Base-by-base conservation (phyloP, 768 basidiomycete genomes). In the Pleurotus cornucopiae region DNA sequence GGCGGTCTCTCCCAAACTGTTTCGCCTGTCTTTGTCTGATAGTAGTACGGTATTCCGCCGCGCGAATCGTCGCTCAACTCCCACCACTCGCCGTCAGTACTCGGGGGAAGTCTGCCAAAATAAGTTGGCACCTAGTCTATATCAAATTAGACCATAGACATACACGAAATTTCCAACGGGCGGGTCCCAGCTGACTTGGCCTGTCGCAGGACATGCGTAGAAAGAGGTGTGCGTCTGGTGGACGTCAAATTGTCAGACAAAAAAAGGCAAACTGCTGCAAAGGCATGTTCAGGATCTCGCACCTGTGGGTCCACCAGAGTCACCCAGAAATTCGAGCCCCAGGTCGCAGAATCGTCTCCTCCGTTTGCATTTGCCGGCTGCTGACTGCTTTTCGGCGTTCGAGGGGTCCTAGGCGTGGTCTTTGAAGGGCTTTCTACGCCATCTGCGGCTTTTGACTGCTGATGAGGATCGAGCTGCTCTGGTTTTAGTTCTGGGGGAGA, bases 281-380 rank as follows among this genome's bases (percentile, higher is more conserved):
- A 34, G 9, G 57, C 34, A 37, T 52, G 52, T 47, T 13, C 57
- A 49, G 56, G 44, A 52, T 40, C 59, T 55, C 79, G 61, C 67
- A 90, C 94, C 79, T 90, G 84, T 23, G 94, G 94, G 77, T 97
- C 94, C 47, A 89, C 81, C 52, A 96, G 77, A 5, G 94, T 95
- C 5, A 96, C 91, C 94, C 94, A 97, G 67, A 97, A 96, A 68
- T 93, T 87, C 23, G 88, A 83, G 4, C 91, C 92, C 92, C 92
- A 94, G 25, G 51, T 41, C 5, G 79, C 80, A 58, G 80, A 70
- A 61, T 79, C 80, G 54, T 78, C 74, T 46, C 64, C 70, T 53
- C 77, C 74, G 43, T 34, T 34, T 34, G 30, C 30, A 34, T 34
- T 34, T 69, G 67, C 63, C 34, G 51, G 38, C 38, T 20, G 51